phyloP scores from a whole-genome alignment of 2,329 filamentous ascomycete genomes.

The Aspergillus spinulosporus region DNA sequence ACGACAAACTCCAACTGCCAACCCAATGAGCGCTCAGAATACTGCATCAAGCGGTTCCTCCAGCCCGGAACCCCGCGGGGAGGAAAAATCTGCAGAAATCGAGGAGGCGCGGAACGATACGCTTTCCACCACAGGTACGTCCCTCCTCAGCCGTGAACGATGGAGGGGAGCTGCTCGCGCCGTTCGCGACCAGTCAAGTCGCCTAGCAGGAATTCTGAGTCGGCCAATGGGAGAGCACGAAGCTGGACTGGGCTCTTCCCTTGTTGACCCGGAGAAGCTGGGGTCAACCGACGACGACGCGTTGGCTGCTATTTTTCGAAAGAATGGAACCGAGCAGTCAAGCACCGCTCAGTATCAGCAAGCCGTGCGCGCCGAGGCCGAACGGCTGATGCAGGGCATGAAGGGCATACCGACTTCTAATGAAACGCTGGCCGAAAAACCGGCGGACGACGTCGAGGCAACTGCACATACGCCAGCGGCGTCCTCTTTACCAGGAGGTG shows the following conservation, averaged over 20 bases:
- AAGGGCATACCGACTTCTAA: background rate
- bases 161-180: slow-evolving; percentile 4
- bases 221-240: background rate
- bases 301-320: slow-evolving; percentile 10
- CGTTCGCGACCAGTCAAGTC: slow-evolving; percentile 7
- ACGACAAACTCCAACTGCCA: background rate
- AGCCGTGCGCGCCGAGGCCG: slow-evolving; percentile 10
- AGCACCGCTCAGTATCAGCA: slow-evolving; percentile 1
- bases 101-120: background rate
- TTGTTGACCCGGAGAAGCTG: slow-evolving; percentile 11
- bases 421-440: background rate
- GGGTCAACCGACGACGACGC: slow-evolving; percentile 14
- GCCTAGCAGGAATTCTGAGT: slow-evolving; percentile 5
- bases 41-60: background rate
- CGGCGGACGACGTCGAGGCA: slow-evolving; percentile 5
- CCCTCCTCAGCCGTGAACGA: slow-evolving; percentile 6
- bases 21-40: background rate
- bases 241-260: slow-evolving; percentile 3
- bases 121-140: background rate
- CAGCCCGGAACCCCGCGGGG: background rate
- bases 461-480: background rate
- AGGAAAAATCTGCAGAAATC: background rate
- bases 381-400: slow-evolving; percentile 10
- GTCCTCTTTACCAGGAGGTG: slow-evolving; percentile 7
- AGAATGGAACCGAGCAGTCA: background rate